Conservation (phyloP, 2,329 filamentous ascomycete species). For the Paecilomyces sp. region DNA sequence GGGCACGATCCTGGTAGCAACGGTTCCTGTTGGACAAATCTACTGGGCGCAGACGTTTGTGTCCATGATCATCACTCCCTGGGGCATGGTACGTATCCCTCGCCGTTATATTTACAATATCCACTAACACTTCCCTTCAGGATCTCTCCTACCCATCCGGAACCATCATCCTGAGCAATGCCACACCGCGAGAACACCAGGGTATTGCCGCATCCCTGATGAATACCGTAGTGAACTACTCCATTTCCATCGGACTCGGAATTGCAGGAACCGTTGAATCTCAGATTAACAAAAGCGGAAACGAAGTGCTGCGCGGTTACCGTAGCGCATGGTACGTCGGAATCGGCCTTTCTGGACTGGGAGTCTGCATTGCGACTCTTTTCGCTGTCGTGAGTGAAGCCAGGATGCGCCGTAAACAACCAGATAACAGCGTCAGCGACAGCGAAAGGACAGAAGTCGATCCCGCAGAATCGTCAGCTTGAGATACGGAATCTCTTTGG, state of each 20-base stretch:
- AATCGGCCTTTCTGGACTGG: conserved; percentile 13
- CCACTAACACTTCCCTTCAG: conserved; percentile 40
- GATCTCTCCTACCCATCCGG: conserved; percentile 58
- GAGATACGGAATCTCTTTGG: not conserved
- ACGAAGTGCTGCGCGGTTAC: conserved; percentile 22
- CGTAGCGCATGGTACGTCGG: conserved; percentile 30
- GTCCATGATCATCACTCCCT: conserved; percentile 13
- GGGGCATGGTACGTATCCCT: conserved; percentile 7
- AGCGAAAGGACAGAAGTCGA: not conserved
- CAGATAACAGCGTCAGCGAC: not conserved
- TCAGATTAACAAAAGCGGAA: conserved; percentile 29
- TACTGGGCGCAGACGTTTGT: conserved; percentile 32
- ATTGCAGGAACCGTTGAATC: conserved; percentile 56
- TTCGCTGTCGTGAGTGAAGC: not conserved
- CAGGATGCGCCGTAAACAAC: not conserved
- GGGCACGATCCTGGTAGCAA: conserved; percentile 30
- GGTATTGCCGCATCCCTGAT: conserved; percentile 48
- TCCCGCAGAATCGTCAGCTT: not conserved
- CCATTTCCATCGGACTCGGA: conserved; percentile 56
- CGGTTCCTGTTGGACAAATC: conserved; percentile 27
- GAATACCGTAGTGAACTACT: conserved; percentile 59
- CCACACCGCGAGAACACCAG: conserved; percentile 36
- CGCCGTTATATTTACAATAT: not conserved
- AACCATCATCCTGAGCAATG: conserved; percentile 51
- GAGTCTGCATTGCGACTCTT: conserved; percentile 1